Percentiles rank a stretch among this genome's conserved stretches.
phyloP scores from a whole-genome alignment of 371 early-diverging fungal species.

The Ordospora colligata region DNA sequence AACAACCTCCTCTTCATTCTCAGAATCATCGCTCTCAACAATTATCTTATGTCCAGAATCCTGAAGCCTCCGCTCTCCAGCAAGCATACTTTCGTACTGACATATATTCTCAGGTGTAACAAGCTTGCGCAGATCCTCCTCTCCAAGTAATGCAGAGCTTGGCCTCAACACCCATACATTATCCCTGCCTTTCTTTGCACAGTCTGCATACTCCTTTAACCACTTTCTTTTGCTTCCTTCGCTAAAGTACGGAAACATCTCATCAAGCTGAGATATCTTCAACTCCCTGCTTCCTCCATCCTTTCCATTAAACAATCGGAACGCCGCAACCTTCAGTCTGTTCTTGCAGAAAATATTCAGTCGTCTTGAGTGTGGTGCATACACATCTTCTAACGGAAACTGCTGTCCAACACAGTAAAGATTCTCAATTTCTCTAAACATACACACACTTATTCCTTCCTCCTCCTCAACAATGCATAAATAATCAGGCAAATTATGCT shows the following conservation, averaged over 20 bases:
- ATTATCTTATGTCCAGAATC: constrained; percentile 73
- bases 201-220: constrained; percentile 84
- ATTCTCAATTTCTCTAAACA: constrained; percentile 70
- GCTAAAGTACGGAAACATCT: constrained; percentile 59
- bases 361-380: constrained; percentile 87
- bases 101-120: constrained; percentile 96
- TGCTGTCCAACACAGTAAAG: constrained; percentile 88
- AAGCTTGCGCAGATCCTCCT: constrained; percentile 82
- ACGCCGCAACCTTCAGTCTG: constrained; percentile 70
- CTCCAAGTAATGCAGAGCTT: constrained; percentile 69
- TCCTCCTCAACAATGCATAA: constrained; percentile 64
- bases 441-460: constrained; percentile 67
- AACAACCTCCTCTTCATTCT: constrained; percentile 74
- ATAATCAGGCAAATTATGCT: constrained; percentile 66
- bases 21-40: constrained; percentile 63
- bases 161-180: constrained; percentile 80
- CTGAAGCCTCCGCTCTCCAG: constrained; percentile 79
- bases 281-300: constrained; percentile 38
- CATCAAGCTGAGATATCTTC: constrained; percentile 55
- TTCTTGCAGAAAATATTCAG: constrained; percentile 79
- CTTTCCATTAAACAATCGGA: constrained; percentile 63
- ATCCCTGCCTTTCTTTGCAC: constrained; percentile 75
- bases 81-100: constrained; percentile 84
- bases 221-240: constrained; percentile 61
- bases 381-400: constrained; percentile 85